Evolutionary conservation across 176 grass and related monocot genomes (phyloP).

Genomic region (Pontederia crassipes): DNA sequence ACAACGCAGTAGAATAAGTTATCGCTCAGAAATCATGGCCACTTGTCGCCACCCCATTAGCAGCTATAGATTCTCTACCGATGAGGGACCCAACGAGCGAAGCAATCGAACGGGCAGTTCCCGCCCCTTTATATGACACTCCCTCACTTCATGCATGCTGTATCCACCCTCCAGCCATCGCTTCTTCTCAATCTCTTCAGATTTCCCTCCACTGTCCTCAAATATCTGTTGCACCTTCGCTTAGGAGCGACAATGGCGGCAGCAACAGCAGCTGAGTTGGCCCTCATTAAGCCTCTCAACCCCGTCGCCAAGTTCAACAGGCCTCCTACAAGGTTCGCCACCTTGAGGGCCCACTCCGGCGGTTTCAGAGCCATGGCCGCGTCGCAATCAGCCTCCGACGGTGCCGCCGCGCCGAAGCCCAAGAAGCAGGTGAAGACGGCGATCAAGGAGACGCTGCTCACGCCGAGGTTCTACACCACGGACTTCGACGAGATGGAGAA

Average conservation of each 20-base stretch:
- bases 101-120: too few species aligned
- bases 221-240: too few species aligned
- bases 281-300: conserved; percentile 47
- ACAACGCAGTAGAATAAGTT: too few species aligned
- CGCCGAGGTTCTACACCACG: conserved; percentile 88
- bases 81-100: too few species aligned
- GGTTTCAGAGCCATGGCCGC: conserved; percentile 26
- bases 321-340: conserved; percentile 13
- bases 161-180: too few species aligned
- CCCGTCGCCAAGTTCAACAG: conserved; percentile 18
- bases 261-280: conserved; percentile 58
- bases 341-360: neutral
- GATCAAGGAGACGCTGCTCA: conserved; percentile 76
- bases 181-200: too few species aligned
- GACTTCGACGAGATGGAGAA: conserved; percentile 96
- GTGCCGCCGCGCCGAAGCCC: conserved; percentile 27
- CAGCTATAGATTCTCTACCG: too few species aligned
- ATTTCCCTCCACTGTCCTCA: too few species aligned
- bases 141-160: too few species aligned
- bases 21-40: too few species aligned
- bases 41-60: too few species aligned
- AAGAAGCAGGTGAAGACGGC: conserved; percentile 36
- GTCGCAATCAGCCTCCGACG: conserved; percentile 19
- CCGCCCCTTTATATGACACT: too few species aligned
- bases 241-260: conserved; percentile 18